Conservation (phyloP, 768 basidiomycete species). For the Melanogaster broomeanus region DNA sequence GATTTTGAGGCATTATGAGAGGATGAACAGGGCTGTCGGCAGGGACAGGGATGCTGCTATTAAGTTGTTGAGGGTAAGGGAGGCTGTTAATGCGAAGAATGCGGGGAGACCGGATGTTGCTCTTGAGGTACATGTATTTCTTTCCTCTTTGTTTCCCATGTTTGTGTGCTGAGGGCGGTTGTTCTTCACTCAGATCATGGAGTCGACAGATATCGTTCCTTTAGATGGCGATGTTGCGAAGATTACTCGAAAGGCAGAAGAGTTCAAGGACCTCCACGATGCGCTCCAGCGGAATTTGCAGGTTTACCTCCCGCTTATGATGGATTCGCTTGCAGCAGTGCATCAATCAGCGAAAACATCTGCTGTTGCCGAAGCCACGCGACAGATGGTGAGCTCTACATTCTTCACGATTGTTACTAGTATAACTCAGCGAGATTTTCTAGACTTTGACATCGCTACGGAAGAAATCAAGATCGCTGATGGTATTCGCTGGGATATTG, state of each 20-base stretch:
- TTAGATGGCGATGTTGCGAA: conserved; percentile 82
- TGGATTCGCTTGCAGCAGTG: conserved; percentile 86
- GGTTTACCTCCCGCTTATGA: conserved; percentile 83
- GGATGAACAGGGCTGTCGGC: conserved; percentile 71
- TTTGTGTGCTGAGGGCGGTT: background rate
- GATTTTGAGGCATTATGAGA: conserved; percentile 79
- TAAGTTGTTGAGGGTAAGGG: conserved; percentile 74
- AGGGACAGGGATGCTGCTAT: conserved; percentile 75
- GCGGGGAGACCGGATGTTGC: conserved; percentile 72
- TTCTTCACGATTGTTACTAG: conserved; percentile 13
- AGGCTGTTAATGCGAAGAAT: conserved; percentile 77
- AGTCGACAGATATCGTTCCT: conserved; percentile 85
- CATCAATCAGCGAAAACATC: conserved; percentile 78
- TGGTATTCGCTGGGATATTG: conserved; percentile 86
- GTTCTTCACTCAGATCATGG: conserved; percentile 62
- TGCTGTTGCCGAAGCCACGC: conserved; percentile 67
- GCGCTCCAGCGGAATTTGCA: conserved; percentile 88
- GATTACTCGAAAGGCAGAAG: conserved; percentile 84
- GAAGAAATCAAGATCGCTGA: conserved; percentile 81
- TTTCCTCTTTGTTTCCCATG: background rate
- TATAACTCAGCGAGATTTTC: conserved; percentile 28
- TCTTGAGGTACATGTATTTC: conserved; percentile 63
- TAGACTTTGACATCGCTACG: conserved; percentile 65
- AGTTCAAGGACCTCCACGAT: conserved; percentile 86
- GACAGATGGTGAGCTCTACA: conserved; percentile 64